Base-by-base conservation (phyloP, 2,329 filamentous ascomycete genomes). In the Verticillium klebahnii region DNA sequence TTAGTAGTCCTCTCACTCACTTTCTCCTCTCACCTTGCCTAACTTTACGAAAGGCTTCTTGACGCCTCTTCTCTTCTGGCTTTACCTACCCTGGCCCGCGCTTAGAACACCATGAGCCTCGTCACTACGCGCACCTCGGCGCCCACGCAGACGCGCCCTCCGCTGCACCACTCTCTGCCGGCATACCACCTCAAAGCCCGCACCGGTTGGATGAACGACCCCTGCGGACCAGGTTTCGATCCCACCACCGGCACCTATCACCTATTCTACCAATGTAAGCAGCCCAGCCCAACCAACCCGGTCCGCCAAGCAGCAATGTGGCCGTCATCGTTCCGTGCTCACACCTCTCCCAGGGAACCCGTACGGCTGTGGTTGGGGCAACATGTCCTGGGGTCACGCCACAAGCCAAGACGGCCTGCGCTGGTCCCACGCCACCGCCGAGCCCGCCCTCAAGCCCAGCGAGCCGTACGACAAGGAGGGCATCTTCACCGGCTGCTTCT, bases 251-350 rank as follows among this genome's bases (percentile, higher is more conserved):
- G 79, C 34, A 70, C 70, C 2, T 86, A 85, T 62, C 82, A 85
- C 64, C 66, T 84, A 8, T 80, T 80, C 67, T 85, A 82, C 68
- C 82, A 85, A 68, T 84, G 76, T 73, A 75, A 80, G 66, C 5
- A 29, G 29, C 29, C 29, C 29, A 29, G 1, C 29, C 5, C 5
- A 29, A 29, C 5, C 5, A 29, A 29, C 29, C 29, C 29, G 29
- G 29, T 5, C 29, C 29, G 29, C 29, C 29, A 77, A 77, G 1
- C 70, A 73, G 79, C 65, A 77, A 77, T n/a, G 9, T 58, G 29
- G 29, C 29, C 32, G 23, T 17, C 2, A 31, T 9, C 15, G n/a
- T 19, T 23, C 11, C 12, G 19, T 6, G 5, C n/a, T 23, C 57
- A 61, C 14, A 59, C 63, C 19, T 29, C 19, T 15, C n/a, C 25